Evolutionary conservation across 371 early-diverging fungal species (phyloP).

Genomic region (Lichtheimia ramosa): DNA sequence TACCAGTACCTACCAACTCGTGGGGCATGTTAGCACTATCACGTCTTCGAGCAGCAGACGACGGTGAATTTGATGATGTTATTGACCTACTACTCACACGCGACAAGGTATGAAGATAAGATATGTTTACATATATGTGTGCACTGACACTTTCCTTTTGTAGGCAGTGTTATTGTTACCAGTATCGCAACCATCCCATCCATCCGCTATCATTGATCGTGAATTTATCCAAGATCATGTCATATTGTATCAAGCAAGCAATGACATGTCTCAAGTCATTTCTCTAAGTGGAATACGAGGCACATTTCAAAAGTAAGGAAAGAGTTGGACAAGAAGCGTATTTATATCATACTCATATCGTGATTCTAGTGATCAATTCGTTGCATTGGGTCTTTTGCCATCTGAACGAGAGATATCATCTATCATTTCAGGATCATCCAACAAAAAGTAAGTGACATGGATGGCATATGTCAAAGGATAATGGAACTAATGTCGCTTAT

Average conservation of each 20-base stretch:
- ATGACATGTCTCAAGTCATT: slow-evolving; percentile 27
- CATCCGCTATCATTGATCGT: slow-evolving; percentile 43
- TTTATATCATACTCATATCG: not conserved
- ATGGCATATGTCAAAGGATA: too few species aligned
- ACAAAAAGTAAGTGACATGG: slow-evolving; percentile 19
- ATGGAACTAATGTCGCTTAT: not conserved
- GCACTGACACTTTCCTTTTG: not conserved
- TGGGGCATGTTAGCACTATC: slow-evolving; percentile 49
- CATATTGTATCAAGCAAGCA: slow-evolving; percentile 26
- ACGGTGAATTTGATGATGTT: slow-evolving; percentile 42
- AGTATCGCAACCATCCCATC: slow-evolving; percentile 45
- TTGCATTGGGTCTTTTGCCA: slow-evolving; percentile 30
- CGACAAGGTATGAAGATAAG: not conserved
- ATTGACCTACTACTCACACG: slow-evolving; percentile 21
- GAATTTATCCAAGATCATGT: slow-evolving; percentile 52
- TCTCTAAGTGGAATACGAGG: slow-evolving; percentile 47
- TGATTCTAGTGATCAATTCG: slow-evolving; percentile 26
- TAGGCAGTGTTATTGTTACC: slow-evolving; percentile 43
- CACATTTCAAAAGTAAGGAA: slow-evolving; percentile 27
- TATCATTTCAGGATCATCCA: slow-evolving; percentile 10
- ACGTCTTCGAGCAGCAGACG: slow-evolving; percentile 29
- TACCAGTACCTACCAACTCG: slow-evolving; percentile 51
- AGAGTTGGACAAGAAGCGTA: not conserved
- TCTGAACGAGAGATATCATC: slow-evolving; percentile 24
- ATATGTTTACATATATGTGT: not conserved